These are phyloP conservation scores for Arabidopsis arenosa DNA, from an alignment of 345 rosid genomes.

Conservation along the genomic window DNA sequence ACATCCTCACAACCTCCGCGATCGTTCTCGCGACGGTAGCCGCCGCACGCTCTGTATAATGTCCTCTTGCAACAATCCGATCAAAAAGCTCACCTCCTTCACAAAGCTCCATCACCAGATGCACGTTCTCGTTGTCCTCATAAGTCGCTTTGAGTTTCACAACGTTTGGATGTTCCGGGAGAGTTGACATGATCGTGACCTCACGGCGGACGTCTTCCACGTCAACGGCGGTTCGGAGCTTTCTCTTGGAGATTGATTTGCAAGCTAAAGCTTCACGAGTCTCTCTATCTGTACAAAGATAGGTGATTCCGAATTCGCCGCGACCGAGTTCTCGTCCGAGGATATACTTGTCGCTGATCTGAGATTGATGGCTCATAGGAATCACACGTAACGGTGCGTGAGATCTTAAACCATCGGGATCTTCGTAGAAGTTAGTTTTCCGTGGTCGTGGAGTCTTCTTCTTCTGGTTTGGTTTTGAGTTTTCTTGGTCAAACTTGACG, in stretches of 20 bases:
- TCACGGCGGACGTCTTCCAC: conserved; percentile 92
- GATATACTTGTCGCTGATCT: conserved; percentile 85
- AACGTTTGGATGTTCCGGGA: conserved; percentile 82
- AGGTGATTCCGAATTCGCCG: conserved; percentile 94
- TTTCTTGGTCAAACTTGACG: conserved; percentile 55
- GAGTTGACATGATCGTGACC: conserved; percentile 86
- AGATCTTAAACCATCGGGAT: conserved; percentile 47
- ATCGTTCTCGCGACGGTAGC: conserved; percentile 79
- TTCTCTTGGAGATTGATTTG: conserved; percentile 89
- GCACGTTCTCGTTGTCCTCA: conserved; percentile 91
- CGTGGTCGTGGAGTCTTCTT: conserved; percentile 43
- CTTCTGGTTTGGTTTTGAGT: conserved; percentile 47
- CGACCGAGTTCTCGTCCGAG: conserved; percentile 92
- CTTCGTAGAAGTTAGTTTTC: conserved; percentile 54
- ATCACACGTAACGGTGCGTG: conserved; percentile 76
- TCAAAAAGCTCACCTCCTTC: conserved; percentile 97
- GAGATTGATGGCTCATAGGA: conserved; percentile 68
- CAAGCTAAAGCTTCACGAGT: conserved; percentile 77
- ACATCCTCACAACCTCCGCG: conserved; percentile 91
- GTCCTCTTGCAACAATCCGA: conserved; percentile 95
- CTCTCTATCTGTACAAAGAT: conserved; percentile 90
- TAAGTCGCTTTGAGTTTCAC: conserved; percentile 91
- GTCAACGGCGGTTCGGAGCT: conserved; percentile 86
- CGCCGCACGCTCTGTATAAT: conserved; percentile 93
- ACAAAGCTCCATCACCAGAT: conserved; percentile 94